A percentile compares a stretch with the other conserved stretches of the same genome.
Evolutionary conservation across 2,329 filamentous ascomycete species (phyloP).

Genomic region (Aspergillus ochraceoroseus): DNA sequence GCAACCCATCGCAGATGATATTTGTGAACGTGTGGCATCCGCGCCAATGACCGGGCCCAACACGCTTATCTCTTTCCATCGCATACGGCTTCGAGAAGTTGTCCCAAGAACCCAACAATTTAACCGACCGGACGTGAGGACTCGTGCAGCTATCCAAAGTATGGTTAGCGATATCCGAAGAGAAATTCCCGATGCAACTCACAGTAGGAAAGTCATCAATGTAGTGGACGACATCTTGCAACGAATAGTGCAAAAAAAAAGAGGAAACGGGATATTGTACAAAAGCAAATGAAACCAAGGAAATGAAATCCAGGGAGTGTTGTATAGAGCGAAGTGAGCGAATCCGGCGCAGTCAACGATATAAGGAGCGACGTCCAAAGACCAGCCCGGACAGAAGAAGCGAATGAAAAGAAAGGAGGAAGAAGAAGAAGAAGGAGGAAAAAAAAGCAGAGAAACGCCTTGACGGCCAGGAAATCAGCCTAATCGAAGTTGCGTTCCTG

Average conservation of each 20-base stretch:
- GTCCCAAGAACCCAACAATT: constrained; percentile 89
- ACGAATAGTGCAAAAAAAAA: constrained; percentile 3
- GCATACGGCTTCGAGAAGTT: constrained; percentile 75
- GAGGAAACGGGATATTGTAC: neutral
- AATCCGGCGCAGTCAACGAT: constrained; percentile 3
- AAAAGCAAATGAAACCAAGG: constrained; percentile 6
- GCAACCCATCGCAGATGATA: constrained; percentile 73
- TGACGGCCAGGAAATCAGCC: constrained; percentile 5
- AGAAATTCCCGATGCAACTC: constrained; percentile 17
- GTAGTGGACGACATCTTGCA: constrained; percentile 33
- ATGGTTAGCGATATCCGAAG: constrained; percentile 18
- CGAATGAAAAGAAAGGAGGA: constrained; percentile 7
- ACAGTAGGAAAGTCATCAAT: constrained; percentile 37
- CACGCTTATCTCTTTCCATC: constrained; percentile 74
- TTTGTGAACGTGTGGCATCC: constrained; percentile 83
- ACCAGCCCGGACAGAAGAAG: constrained; percentile 20
- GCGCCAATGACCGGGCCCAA: constrained; percentile 72
- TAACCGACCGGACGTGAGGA: constrained; percentile 55
- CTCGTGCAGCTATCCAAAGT: constrained; percentile 30
- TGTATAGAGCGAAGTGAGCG: constrained; percentile 2
- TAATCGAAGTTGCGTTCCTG: constrained; percentile 3
- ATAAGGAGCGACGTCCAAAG: constrained; percentile 14
- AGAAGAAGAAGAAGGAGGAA: neutral
- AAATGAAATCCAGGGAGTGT: constrained; percentile 1
- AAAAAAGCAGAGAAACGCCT: constrained; percentile 4